phyloP scores from a whole-genome alignment of 768 basidiomycete genomes.

The Auriculariales sp. region DNA sequence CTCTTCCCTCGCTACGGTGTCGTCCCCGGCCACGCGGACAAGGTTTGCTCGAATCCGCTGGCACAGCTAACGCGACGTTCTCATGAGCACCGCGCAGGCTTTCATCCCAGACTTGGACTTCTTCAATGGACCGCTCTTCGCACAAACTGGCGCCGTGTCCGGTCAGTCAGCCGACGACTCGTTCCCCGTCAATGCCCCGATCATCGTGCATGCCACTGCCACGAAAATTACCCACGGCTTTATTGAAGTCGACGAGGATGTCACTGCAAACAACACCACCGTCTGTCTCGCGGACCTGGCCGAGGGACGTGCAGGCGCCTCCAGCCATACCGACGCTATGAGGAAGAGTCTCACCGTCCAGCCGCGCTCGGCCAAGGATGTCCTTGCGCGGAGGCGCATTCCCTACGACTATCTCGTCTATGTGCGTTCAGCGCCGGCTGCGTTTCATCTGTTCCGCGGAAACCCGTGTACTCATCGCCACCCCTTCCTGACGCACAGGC shows the following conservation, averaged over 20 bases:
- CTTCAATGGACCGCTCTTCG: background rate
- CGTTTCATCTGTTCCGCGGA: too few relatives aligned
- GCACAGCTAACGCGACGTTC: background rate
- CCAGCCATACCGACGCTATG: background rate
- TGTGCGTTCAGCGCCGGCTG: background rate
- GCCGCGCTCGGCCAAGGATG: background rate
- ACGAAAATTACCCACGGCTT: background rate
- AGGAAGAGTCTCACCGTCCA: background rate
- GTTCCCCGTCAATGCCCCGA: background rate
- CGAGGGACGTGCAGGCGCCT: background rate
- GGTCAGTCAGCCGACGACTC: background rate
- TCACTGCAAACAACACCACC: background rate
- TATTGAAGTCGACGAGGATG: background rate
- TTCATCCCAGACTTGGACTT: slow-evolving; percentile 1
- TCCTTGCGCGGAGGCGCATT: background rate
- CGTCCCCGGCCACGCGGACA: background rate
- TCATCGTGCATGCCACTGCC: background rate
- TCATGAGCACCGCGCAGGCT: background rate
- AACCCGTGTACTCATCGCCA: background rate
- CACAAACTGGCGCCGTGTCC: background rate
- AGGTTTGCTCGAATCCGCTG: background rate
- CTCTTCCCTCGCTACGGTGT: slow-evolving; percentile 1
- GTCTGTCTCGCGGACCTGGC: background rate
- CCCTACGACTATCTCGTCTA: background rate
- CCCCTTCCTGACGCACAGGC: background rate